Evolutionary conservation across 306 rosid species (phyloP), one percentile per base, ranked within the genome.

Genomic region (Nissolia schottii): DNA sequence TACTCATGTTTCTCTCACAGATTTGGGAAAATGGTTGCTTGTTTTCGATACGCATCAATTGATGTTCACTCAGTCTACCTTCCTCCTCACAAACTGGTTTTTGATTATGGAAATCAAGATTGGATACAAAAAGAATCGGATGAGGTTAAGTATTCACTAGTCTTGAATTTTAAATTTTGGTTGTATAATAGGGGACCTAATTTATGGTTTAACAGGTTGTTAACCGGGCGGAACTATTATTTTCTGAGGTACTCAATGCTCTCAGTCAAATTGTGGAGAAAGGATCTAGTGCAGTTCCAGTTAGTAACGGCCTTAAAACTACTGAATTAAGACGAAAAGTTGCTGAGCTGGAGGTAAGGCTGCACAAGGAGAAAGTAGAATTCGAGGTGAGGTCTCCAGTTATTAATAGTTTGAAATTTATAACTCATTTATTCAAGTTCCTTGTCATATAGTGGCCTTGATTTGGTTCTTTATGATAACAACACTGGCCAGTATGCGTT

Each of bases 21-120:
- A 84, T 95, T 91, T 51, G 99, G 97, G 38, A 82, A 82, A 77
- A 95, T 87, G 93, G 97, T 95, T 70, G 99, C 99, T 71, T 95
- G 99, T 87, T 95, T 95, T 74, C 90, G 97, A 35, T 95, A 95
- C 80, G 90, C 97, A 53, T 88, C 99, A 25, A 89, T 95, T 76
- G 81, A 95, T 74, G 96, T 94, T 68, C 87, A 85, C 75, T 89
- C 97, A 16, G 97, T 91, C 84, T 86, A 80, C 77, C 91, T 89
- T 81, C 99, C 99, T 64, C 99, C 90, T 0, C 70, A 86, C 62
- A 81, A 77, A 67, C 79, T 95, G 67, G 86, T 78, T 28, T 95
- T 94, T 74, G 80, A 83, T 78, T 45, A 40, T 35, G 88, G 83
- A 79, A 86, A 84, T 73, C 93, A 81, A 74, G 92, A 91, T 55